Percentiles rank a stretch among this genome's conserved stretches.
Evolutionary conservation across 2,329 filamentous ascomycete genomes (phyloP).

Genomic region (Mycosphaerella arachidis): DNA sequence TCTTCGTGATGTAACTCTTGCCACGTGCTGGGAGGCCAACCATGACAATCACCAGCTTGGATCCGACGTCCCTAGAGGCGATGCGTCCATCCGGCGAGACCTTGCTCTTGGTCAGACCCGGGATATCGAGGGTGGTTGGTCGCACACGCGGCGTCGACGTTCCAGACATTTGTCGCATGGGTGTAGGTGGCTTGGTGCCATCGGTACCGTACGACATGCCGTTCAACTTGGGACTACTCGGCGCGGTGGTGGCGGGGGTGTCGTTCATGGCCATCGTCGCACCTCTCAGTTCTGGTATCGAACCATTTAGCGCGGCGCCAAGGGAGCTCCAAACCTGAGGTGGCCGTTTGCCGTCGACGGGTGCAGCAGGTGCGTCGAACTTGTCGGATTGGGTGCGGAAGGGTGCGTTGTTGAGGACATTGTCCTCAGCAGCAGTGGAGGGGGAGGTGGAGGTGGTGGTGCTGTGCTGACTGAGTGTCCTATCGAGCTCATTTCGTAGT

Average conservation of each 20-base stretch:
- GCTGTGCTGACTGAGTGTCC: conserved; percentile 24
- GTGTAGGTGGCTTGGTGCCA: conserved; percentile 48
- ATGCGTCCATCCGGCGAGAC: conserved; percentile 95
- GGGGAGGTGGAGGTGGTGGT: background rate
- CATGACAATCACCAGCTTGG: conserved; percentile 98
- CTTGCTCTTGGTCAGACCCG: conserved; percentile 89
- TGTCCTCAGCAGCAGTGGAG: background rate
- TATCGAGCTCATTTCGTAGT: conserved; percentile 28
- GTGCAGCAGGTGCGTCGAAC: conserved; percentile 4
- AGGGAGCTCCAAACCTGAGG: conserved; percentile 19
- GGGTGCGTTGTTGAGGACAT: conserved; percentile 1
- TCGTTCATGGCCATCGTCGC: conserved; percentile 51
- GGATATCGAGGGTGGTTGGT: conserved; percentile 93
- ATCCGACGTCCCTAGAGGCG: conserved; percentile 85
- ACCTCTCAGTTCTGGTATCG: conserved; percentile 21
- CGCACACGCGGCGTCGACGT: conserved; percentile 74
- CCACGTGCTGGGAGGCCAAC: conserved; percentile 90
- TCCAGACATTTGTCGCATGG: conserved; percentile 68
- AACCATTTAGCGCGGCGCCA: conserved; percentile 26
- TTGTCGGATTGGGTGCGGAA: conserved; percentile 3
- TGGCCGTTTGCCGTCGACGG: conserved; percentile 7
- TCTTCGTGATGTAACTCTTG: conserved; percentile 99
- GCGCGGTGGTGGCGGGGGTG: conserved; percentile 59
- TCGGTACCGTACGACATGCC: conserved; percentile 21
- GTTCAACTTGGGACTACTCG: conserved; percentile 43